A percentile compares a stretch with the other conserved stretches of the same genome.
Evolutionary conservation across 148 eudicot genomes (phyloP).

Genomic region (Camellia lanceoleosa): DNA sequence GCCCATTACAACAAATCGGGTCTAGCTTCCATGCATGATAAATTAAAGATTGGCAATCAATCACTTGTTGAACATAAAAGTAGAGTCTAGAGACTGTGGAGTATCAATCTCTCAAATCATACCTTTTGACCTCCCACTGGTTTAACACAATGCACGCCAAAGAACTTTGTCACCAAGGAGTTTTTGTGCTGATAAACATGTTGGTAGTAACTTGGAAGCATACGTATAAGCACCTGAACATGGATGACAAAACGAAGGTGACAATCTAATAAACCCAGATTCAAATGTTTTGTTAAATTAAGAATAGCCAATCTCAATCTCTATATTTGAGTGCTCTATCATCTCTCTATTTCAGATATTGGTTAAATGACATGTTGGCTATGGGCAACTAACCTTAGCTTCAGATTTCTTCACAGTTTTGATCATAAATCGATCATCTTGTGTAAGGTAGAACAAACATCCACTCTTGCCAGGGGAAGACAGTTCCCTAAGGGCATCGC

Average conservation of each 20-base stretch:
- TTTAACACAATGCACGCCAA: slow-evolving; percentile 77
- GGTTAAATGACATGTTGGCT: not conserved
- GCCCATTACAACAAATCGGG: slow-evolving; percentile 50
- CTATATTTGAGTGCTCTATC: not conserved
- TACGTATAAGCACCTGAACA: slow-evolving; percentile 62
- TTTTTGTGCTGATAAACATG: slow-evolving; percentile 60
- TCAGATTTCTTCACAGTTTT: slow-evolving; percentile 81
- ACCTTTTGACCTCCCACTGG: slow-evolving; percentile 54
- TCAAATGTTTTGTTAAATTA: not conserved
- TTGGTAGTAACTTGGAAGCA: slow-evolving; percentile 73
- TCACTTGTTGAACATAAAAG: not conserved
- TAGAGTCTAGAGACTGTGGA: not conserved
- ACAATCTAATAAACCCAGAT: not conserved
- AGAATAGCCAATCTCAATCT: not conserved
- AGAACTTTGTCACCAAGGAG: slow-evolving; percentile 67
- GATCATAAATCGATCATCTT: slow-evolving; percentile 79
- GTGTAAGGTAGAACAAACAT: slow-evolving; percentile 77
- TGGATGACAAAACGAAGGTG: not conserved
- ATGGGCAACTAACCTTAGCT: slow-evolving; percentile 62
- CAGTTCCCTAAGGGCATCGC: slow-evolving; percentile 78
- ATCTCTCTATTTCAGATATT: not conserved
- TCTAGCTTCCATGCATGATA: slow-evolving; percentile 16
- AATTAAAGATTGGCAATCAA: not conserved
- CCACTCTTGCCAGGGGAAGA: slow-evolving; percentile 95
- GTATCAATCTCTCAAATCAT: not conserved